phyloP scores from a whole-genome alignment of 352 stramenopile species.

The Thalassiosira ordinaria region DNA sequence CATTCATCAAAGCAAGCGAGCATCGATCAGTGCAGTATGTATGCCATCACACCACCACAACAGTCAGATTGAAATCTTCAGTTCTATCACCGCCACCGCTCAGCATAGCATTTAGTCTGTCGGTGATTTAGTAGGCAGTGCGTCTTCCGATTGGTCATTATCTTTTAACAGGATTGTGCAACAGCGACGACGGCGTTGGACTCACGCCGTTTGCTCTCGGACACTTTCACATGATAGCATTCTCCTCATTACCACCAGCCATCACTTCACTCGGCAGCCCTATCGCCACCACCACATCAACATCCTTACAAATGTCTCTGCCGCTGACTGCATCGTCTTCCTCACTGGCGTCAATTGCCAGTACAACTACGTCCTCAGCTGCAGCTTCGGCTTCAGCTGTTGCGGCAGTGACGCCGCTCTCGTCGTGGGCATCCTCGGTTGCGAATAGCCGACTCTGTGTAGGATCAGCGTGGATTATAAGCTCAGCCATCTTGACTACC shows the following conservation, averaged over 20 bases:
- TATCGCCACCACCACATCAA: slow-evolving; percentile 12
- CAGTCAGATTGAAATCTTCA: no score
- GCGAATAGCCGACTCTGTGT: slow-evolving; percentile 56
- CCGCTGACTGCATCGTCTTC: slow-evolving; percentile 36
- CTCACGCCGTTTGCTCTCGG: slow-evolving; percentile 8
- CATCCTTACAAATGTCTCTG: no score
- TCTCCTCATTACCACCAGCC: slow-evolving; percentile 4
- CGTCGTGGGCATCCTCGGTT: slow-evolving; percentile 38
- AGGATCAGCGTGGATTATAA: slow-evolving; percentile 66
- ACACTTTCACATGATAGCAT: slow-evolving; percentile 35
- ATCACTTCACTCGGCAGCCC: slow-evolving; percentile 12
- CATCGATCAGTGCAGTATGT: no score
- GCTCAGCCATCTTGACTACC: slow-evolving; percentile 71
- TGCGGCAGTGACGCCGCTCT: slow-evolving; percentile 2
- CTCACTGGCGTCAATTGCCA: slow-evolving; percentile 21
- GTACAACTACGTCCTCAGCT: slow-evolving; percentile 17
- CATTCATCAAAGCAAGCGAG: no score
- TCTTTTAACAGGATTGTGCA: background rate
- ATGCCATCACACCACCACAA: no score
- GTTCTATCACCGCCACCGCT: no score
- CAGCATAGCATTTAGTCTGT: no score
- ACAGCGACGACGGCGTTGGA: background rate
- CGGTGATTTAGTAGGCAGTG: no score
- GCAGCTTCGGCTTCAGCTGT: slow-evolving; percentile 11
- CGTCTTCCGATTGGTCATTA: no score